Evolutionary conservation across 345 rosid species (phyloP).

Genomic region (Noccaea caerulescens): DNA sequence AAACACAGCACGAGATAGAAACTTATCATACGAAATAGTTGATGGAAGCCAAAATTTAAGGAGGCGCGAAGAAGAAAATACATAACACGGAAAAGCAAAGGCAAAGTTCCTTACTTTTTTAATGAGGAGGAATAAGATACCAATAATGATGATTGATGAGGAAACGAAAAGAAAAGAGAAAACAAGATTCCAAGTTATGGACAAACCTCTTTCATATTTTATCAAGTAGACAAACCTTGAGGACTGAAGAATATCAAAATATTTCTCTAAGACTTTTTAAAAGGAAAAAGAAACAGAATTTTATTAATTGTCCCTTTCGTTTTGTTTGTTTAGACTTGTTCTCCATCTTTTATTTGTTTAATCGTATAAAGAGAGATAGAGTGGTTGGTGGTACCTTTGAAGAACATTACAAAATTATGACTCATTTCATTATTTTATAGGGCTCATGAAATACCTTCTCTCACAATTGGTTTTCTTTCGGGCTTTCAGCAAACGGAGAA

Average conservation of each 20-base stretch:
- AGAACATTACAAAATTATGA: constrained; percentile 15
- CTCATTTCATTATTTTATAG: constrained; percentile 13
- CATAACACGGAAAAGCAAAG: constrained; percentile 19
- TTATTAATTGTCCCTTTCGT: background rate
- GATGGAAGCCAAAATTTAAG: constrained; percentile 6
- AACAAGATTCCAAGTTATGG: constrained; percentile 34
- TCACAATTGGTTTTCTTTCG: background rate
- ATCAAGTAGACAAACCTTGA: constrained; percentile 9
- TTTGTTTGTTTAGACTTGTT: constrained; percentile 25
- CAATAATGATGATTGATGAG: constrained; percentile 29
- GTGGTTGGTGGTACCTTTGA: constrained; percentile 18
- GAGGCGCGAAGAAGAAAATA: background rate
- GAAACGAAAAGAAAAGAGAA: background rate
- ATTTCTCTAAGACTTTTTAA: constrained; percentile 5
- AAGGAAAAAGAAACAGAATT: constrained; percentile 11
- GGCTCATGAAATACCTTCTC: constrained; percentile 8
- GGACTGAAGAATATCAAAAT: background rate
- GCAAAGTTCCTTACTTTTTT: constrained; percentile 7
- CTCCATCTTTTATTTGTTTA: constrained; percentile 16
- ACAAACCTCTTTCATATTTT: constrained; percentile 30
- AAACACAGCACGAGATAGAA: constrained; percentile 21
- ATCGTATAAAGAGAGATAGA: constrained; percentile 11
- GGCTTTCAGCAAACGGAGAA: constrained; percentile 8
- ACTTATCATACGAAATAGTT: constrained; percentile 29
- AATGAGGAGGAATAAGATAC: constrained; percentile 40